Conservation (phyloP, 371 early-diverging fungal species). For the Chytridium lagenaria region DNA sequence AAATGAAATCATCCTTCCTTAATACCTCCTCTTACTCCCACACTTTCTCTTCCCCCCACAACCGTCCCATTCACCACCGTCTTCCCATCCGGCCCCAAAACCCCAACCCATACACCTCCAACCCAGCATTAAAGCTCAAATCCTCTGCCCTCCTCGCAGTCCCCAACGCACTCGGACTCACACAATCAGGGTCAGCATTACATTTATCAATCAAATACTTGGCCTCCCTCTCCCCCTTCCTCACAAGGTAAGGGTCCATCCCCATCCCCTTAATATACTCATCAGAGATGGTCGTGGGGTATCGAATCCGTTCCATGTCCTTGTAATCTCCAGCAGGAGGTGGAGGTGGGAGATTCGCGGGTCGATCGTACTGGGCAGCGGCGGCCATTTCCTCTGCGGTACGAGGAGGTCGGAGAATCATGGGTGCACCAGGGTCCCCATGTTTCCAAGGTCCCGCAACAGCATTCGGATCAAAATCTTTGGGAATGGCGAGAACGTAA, state of each 20-base stretch:
- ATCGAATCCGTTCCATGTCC: conserved; percentile 9
- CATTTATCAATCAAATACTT: conserved; percentile 28
- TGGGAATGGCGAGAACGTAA: neutral
- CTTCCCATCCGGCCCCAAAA: neutral
- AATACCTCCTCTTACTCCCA: too few relatives aligned
- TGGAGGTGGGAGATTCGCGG: neutral
- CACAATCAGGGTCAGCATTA: conserved; percentile 23
- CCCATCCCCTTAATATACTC: conserved; percentile 24
- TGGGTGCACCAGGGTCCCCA: neutral
- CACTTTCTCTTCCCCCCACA: too few relatives aligned
- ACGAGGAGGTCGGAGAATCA: conserved; percentile 10
- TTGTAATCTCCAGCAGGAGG: neutral
- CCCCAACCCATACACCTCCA: conserved; percentile 1
- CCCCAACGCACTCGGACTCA: neutral
- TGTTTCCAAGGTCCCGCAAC: neutral
- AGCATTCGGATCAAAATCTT: neutral
- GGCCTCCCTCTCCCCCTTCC: neutral
- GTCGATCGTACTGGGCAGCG: neutral
- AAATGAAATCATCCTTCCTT: too few relatives aligned
- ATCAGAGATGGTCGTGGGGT: conserved; percentile 3
- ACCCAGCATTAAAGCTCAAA: neutral
- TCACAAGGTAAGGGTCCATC: conserved; percentile 11
- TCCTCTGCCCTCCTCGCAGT: neutral
- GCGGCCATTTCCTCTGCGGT: conserved; percentile 16
- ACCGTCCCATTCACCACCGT: neutral